Percentiles rank a stretch among this genome's conserved stretches.
These are phyloP conservation scores for Colletotrichum gloeosporioides DNA, from an alignment of 2,329 filamentous ascomycete species.

Conservation along the genomic window DNA sequence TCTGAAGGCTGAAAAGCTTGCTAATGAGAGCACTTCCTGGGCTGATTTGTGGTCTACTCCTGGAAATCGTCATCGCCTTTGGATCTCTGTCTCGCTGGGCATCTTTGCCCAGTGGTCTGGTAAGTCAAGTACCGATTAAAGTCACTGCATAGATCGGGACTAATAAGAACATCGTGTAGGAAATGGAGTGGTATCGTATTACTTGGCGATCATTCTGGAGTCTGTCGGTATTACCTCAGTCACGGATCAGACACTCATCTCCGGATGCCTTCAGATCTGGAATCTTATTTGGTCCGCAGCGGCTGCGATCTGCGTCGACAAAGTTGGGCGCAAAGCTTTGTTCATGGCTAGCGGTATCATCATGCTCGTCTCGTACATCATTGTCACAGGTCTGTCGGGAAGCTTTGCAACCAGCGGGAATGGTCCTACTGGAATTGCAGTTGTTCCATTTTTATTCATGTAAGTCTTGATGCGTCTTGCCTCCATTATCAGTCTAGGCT, in stretches of 20 bases:
- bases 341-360: not conserved
- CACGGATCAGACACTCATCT: slow-evolving; percentile 41
- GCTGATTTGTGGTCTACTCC: slow-evolving; percentile 25
- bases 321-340: not conserved
- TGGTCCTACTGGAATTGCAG: slow-evolving; percentile 27
- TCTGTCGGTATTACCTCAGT: slow-evolving; percentile 33
- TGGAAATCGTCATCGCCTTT: slow-evolving; percentile 32
- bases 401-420: slow-evolving; percentile 22
- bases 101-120: slow-evolving; percentile 32
- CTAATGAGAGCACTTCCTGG: not conserved
- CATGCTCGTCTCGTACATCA: slow-evolving; percentile 6
- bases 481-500: not conserved
- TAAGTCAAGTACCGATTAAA: not conserved
- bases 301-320: slow-evolving; percentile 1
- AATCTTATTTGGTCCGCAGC: slow-evolving; percentile 5
- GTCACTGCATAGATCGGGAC: not conserved
- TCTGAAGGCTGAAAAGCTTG: slow-evolving; percentile 22
- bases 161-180: not conserved
- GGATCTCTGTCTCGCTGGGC: slow-evolving; percentile 31
- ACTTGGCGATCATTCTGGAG: slow-evolving; percentile 39
- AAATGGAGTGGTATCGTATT: slow-evolving; percentile 42
- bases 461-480: not conserved
- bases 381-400: slow-evolving; percentile 6
- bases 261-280: slow-evolving; percentile 11
- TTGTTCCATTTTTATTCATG: slow-evolving; percentile 43